Evolutionary conservation across 2,329 filamentous ascomycete genomes (phyloP).

Genomic region (Pseudogymnoascus destructans): DNA sequence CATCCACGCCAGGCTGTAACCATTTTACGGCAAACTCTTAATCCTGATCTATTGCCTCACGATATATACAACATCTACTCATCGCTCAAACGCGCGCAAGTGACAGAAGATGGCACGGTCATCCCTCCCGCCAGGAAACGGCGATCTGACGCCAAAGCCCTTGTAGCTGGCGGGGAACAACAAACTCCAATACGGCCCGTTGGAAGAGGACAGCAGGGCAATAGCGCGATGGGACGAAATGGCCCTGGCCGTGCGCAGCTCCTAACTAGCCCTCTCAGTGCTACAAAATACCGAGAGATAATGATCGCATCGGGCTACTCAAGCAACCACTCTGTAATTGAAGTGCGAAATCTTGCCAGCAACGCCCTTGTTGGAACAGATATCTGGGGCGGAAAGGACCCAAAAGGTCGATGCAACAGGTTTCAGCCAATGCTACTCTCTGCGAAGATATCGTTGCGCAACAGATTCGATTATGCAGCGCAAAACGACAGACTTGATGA

Average conservation of each 20-base stretch:
- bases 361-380: constrained; percentile 36
- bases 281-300: background rate
- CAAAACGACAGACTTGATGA: constrained; percentile 44
- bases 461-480: constrained; percentile 45
- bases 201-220: background rate
- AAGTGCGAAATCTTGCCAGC: constrained; percentile 48
- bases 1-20: background rate
- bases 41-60: constrained; percentile 1
- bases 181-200: background rate
- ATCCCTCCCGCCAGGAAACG: background rate
- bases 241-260: background rate
- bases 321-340: constrained; percentile 35
- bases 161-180: background rate
- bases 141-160: constrained; percentile 2
- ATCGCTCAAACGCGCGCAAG: background rate
- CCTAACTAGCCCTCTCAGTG: background rate
- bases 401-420: constrained; percentile 49
- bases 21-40: constrained; percentile 4
- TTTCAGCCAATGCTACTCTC: constrained; percentile 51
- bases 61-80: constrained; percentile 2
- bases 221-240: background rate
- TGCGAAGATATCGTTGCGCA: constrained; percentile 42
- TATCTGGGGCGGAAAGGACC: constrained; percentile 35
- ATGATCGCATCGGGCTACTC: constrained; percentile 7
- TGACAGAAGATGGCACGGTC: constrained; percentile 7